Conservation (phyloP, 2,329 filamentous ascomycete genomes). For the Microsporum canis region DNA sequence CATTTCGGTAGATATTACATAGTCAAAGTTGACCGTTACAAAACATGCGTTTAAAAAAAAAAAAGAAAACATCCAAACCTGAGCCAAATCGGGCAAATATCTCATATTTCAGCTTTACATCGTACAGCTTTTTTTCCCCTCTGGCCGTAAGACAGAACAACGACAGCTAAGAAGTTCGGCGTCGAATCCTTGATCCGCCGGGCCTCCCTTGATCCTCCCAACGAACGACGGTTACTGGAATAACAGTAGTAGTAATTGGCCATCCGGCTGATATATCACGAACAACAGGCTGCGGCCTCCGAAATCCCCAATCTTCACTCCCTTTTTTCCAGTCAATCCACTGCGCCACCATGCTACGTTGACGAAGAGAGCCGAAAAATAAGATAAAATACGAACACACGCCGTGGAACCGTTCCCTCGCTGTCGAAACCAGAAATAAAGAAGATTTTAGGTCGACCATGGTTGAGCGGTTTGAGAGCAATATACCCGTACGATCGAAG, state of each 20-base stretch:
- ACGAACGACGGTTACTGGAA: too few relatives aligned
- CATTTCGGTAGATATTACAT: background rate
- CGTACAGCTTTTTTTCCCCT: too few relatives aligned
- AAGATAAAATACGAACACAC: background rate
- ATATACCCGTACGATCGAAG: slow-evolving; percentile 3
- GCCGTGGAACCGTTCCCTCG: background rate
- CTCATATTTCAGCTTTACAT: background rate
- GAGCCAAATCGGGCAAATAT: background rate
- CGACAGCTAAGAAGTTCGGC: background rate
- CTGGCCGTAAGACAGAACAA: too few relatives aligned
- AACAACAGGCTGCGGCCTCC: background rate
- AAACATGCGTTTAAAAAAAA: background rate
- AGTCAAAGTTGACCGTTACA: background rate
- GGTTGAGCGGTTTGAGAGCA: slow-evolving; percentile 4
- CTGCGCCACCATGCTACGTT: background rate
- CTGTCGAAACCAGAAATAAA: background rate
- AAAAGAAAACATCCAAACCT: background rate
- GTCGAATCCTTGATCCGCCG: background rate
- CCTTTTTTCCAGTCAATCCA: background rate
- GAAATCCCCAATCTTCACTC: background rate
- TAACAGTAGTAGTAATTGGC: too few relatives aligned
- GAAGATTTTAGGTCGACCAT: background rate
- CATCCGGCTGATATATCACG: background rate
- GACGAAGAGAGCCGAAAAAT: background rate
- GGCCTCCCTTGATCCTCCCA: background rate